Percentiles rank a stretch among this genome's conserved stretches.
Conservation (phyloP, 129 eudicot species). For the Ambrosia trifida region DNA sequence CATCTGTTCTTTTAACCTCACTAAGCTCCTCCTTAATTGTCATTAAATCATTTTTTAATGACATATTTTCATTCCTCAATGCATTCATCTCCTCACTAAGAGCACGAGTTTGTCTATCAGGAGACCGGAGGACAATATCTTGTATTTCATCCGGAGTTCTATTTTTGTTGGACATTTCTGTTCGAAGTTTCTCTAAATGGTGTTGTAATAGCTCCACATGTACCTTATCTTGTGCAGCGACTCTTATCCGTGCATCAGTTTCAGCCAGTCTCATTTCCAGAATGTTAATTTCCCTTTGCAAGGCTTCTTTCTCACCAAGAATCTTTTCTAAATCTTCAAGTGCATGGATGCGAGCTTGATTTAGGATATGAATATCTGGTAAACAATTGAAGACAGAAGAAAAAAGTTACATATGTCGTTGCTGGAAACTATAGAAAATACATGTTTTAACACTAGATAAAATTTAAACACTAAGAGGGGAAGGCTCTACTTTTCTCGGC, state of each 20-base stretch:
- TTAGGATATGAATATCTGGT: conserved; percentile 80
- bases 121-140: conserved; percentile 39
- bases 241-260: conserved; percentile 86
- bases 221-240: conserved; percentile 86
- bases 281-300: conserved; percentile 72
- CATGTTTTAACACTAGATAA: not conserved
- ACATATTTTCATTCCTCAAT: conserved; percentile 66
- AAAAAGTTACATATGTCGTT: not conserved
- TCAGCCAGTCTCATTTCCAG: conserved; percentile 84
- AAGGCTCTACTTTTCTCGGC: conserved; percentile 78
- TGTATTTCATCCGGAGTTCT: conserved; percentile 22
- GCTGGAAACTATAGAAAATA: conserved; percentile 1
- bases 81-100: conserved; percentile 62
- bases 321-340: conserved; percentile 72
- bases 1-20: conserved; percentile 64
- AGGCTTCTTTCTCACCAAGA: conserved; percentile 73
- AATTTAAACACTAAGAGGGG: conserved; percentile 12
- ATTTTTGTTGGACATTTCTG: conserved; percentile 56
- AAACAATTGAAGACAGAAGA: conserved; percentile 16
- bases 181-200: conserved; percentile 64
- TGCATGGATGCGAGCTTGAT: conserved; percentile 86
- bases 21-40: conserved; percentile 61
- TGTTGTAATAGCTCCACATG: conserved; percentile 74
- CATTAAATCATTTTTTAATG: conserved; percentile 65
- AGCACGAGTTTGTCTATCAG: conserved; percentile 30